Evolutionary conservation across 2,329 filamentous ascomycete species (phyloP).

Genomic region (Xylaria sp.): DNA sequence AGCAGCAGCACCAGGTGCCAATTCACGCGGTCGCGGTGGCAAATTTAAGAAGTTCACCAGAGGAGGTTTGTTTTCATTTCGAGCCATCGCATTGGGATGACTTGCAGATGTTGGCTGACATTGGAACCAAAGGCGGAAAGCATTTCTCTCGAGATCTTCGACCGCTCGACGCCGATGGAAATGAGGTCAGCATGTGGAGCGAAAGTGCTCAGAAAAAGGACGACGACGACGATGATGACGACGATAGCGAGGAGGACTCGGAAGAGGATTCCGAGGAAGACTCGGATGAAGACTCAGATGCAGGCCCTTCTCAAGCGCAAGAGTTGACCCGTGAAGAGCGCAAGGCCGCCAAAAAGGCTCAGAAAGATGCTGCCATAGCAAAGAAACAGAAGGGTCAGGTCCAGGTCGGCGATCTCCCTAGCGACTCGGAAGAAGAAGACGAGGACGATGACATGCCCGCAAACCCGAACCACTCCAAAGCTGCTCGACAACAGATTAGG

Average conservation of each 20-base stretch:
- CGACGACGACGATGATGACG: conserved; percentile 61
- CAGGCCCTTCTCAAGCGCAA: conserved; percentile 56
- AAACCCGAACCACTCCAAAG: conserved; percentile 92
- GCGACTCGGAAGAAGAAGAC: conserved; percentile 62
- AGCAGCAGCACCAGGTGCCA: conserved; percentile 55
- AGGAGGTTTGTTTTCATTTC: conserved; percentile 72
- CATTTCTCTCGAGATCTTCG: conserved; percentile 93
- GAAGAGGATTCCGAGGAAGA: conserved; percentile 53
- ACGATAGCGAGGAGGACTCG: conserved; percentile 61
- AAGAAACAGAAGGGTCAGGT: conserved; percentile 76
- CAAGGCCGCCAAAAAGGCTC: conserved; percentile 85
- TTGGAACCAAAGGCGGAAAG: conserved; percentile 76
- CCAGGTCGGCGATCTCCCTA: conserved; percentile 87
- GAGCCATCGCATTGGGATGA: neutral
- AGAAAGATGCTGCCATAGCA: conserved; percentile 88
- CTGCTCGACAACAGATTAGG: conserved; percentile 69
- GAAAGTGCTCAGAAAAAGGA: conserved; percentile 64
- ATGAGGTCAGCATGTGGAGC: conserved; percentile 89
- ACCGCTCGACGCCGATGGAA: conserved; percentile 89
- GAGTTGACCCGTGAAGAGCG: conserved; percentile 87
- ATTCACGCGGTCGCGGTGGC: conserved; percentile 82
- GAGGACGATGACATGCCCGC: conserved; percentile 75
- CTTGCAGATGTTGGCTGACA: neutral
- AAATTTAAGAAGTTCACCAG: conserved; percentile 95
- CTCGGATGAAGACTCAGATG: conserved; percentile 61